These are phyloP conservation scores for Saccharomyces cerevisiae DNA, from an alignment of 805 yeast species.

Conservation along the genomic window DNA sequence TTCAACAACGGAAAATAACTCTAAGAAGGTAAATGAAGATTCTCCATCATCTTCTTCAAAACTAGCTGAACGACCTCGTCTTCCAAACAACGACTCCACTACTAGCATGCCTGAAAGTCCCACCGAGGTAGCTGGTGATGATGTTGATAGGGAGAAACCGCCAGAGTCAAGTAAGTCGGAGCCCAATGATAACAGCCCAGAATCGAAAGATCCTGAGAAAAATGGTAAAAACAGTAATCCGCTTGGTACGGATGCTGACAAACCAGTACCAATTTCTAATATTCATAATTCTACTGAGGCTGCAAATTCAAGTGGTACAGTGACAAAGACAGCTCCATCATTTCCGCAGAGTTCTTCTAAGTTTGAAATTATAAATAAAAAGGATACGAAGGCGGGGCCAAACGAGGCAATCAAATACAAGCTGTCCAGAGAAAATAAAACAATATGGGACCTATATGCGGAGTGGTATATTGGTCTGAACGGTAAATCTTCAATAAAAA, in stretches of 20 bases:
- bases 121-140: neutral
- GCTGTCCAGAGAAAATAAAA: conserved; percentile 31
- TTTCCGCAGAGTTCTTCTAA: neutral
- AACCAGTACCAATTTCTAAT: neutral
- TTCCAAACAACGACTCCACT: conserved; percentile 1
- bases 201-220: neutral
- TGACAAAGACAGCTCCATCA: neutral
- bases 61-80: neutral
- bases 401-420: conserved; percentile 29
- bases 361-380: neutral
- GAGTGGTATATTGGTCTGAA: conserved; percentile 34
- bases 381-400: conserved; percentile 12
- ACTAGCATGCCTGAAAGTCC: conserved; percentile 1
- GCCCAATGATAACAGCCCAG: conserved; percentile 4
- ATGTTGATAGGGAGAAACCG: neutral
- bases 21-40: neutral
- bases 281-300: neutral
- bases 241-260: neutral
- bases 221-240: neutral
- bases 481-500: conserved; percentile 26
- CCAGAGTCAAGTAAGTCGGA: neutral
- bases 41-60: neutral
- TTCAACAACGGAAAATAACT: neutral
- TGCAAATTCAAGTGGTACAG: neutral
- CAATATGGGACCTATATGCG: conserved; percentile 32